phyloP scores from a whole-genome alignment of 2,329 filamentous ascomycete genomes.

The Fusarium avenaceum region DNA sequence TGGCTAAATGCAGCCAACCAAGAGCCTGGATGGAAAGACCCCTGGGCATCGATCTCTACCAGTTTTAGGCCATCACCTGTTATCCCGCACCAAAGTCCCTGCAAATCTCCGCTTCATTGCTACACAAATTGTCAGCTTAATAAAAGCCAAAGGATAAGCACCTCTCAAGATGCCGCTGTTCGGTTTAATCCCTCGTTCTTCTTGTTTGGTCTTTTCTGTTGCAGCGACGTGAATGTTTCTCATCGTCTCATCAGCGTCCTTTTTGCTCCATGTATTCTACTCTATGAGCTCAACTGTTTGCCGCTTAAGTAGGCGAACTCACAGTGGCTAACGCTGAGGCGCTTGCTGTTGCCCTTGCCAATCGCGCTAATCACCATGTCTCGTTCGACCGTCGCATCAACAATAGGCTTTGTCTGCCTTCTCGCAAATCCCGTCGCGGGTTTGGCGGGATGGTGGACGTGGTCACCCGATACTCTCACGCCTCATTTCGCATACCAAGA shows the following conservation, averaged over 20 bases:
- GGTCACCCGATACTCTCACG: slow-evolving; percentile 27
- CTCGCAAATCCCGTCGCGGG: slow-evolving; percentile 20
- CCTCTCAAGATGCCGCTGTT: background rate
- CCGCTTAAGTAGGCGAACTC: background rate
- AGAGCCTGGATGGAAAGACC: background rate
- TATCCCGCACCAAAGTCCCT: slow-evolving; percentile 17
- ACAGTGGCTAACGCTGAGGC: slow-evolving; percentile 3
- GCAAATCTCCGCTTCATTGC: slow-evolving; percentile 6
- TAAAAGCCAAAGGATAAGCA: slow-evolving; percentile 13
- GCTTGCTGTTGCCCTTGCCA: background rate
- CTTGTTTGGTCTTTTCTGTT: background rate
- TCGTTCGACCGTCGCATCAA: slow-evolving; percentile 11
- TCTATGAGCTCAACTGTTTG: slow-evolving; percentile 14
- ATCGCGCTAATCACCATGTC: slow-evolving; percentile 7
- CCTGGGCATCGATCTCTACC: slow-evolving; percentile 14
- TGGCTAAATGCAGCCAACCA: background rate
- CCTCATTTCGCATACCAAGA: slow-evolving; percentile 44
- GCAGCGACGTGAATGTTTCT: background rate
- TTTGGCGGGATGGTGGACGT: slow-evolving; percentile 41
- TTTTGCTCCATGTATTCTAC: slow-evolving; percentile 1
- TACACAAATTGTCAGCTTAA: slow-evolving; percentile 4
- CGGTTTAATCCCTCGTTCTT: background rate
- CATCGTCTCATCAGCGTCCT: background rate
- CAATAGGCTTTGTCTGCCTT: slow-evolving; percentile 13
- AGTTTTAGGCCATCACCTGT: slow-evolving; percentile 14